These are phyloP conservation scores for Termitomyces sp. DNA, from an alignment of 768 basidiomycete genomes.

Conservation along the genomic window DNA sequence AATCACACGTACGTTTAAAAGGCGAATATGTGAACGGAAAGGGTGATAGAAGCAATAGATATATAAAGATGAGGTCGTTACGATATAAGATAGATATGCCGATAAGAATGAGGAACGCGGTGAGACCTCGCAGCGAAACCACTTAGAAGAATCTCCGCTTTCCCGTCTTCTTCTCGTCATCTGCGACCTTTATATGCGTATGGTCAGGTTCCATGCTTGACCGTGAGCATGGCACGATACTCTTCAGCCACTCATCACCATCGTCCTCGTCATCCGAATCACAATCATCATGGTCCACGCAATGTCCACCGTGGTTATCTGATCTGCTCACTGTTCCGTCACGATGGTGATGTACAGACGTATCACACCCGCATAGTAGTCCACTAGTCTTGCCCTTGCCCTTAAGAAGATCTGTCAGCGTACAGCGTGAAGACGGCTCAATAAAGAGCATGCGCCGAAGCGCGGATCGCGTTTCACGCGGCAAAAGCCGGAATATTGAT, in stretches of 20 bases:
- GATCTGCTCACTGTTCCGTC: slow-evolving; percentile 13
- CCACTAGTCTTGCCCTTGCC: slow-evolving; percentile 73
- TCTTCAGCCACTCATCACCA: slow-evolving; percentile 87
- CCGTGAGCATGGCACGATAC: slow-evolving; percentile 63
- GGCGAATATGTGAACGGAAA: slow-evolving; percentile 1
- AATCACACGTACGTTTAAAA: slow-evolving; percentile 9
- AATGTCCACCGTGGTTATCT: slow-evolving; percentile 31
- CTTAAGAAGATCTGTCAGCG: slow-evolving; percentile 86
- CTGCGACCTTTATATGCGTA: slow-evolving; percentile 67
- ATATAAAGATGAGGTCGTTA: slow-evolving; percentile 8
- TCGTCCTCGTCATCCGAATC: slow-evolving; percentile 69
- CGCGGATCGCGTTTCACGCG: slow-evolving; percentile 86
- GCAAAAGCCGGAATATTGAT: slow-evolving; percentile 93
- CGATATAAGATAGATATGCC: slow-evolving; percentile 2
- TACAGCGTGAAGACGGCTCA: slow-evolving; percentile 86
- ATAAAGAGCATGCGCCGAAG: slow-evolving; percentile 93
- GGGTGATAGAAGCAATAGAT: slow-evolving; percentile 1
- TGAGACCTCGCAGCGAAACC: background rate
- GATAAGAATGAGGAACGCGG: background rate
- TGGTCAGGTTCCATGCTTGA: slow-evolving; percentile 48
- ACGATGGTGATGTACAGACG: slow-evolving; percentile 10
- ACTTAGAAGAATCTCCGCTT: slow-evolving; percentile 74
- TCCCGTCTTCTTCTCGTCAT: slow-evolving; percentile 70
- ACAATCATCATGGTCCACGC: slow-evolving; percentile 64
- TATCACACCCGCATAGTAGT: slow-evolving; percentile 76